These are phyloP conservation scores for Saccharomycopsis microspora DNA, from an alignment of 805 yeast genomes.

Conservation along the genomic window DNA sequence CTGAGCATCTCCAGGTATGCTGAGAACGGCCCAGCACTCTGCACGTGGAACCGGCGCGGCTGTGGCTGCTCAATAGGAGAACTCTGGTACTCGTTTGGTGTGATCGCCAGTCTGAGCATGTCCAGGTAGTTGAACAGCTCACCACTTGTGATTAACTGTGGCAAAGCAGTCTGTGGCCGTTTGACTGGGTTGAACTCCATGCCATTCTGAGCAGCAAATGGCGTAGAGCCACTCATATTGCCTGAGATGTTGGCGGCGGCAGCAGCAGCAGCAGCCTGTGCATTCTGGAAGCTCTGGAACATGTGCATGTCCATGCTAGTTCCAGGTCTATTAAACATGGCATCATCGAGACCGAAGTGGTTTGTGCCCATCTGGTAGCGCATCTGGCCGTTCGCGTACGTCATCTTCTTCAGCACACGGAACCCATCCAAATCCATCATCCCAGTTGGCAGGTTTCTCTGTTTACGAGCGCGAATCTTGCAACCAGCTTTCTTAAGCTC, in stretches of 20 bases:
- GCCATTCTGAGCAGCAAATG: background rate
- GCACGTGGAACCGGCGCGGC: conserved; percentile 6
- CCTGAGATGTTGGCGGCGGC: conserved; percentile 1
- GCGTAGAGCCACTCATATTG: background rate
- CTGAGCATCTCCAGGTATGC: background rate
- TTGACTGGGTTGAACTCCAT: conserved; percentile 3
- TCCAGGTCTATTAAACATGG: conserved; percentile 12
- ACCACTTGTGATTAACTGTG: conserved; percentile 15
- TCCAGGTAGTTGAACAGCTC: conserved; percentile 7
- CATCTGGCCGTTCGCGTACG: conserved; percentile 8
- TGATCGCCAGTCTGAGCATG: conserved; percentile 4
- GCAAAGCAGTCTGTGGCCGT: conserved; percentile 16
- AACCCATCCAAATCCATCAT: conserved; percentile 8
- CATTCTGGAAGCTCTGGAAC: conserved; percentile 9
- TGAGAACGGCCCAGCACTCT: background rate
- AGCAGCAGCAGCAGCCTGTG: conserved; percentile 5
- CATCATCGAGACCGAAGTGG: conserved; percentile 13
- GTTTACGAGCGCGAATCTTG: conserved; percentile 16
- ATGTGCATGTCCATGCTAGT: conserved; percentile 13
- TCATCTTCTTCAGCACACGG: conserved; percentile 7
- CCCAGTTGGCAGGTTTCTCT: background rate
- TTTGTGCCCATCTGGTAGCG: conserved; percentile 9
- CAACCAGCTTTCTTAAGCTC: conserved; percentile 16
- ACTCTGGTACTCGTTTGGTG: background rate
- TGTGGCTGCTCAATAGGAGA: conserved; percentile 13